phyloP scores from a whole-genome alignment of 2,329 filamentous ascomycete species.

The Alternaria alternata region DNA sequence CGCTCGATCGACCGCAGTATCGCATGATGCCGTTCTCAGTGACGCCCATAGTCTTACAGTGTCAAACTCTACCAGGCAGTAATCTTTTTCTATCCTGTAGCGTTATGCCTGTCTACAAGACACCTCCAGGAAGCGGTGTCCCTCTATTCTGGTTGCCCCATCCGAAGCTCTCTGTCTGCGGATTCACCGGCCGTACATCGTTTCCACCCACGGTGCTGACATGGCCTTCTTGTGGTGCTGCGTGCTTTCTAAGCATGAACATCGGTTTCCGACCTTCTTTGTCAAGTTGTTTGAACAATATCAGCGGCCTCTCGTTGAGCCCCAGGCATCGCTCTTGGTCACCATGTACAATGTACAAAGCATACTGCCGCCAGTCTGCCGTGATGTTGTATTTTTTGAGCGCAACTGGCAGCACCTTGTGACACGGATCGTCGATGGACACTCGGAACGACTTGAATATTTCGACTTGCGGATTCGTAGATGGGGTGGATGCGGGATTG shows the following conservation, averaged over 20 bases:
- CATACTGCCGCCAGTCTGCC: conserved; percentile 96
- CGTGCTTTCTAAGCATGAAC: conserved; percentile 89
- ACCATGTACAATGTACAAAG: conserved; percentile 98
- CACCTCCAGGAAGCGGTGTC: conserved; percentile 36
- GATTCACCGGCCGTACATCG: conserved; percentile 36
- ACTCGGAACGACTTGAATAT: conserved; percentile 99
- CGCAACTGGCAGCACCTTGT: conserved; percentile 94
- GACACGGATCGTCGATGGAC: conserved; percentile 96
- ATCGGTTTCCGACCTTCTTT: conserved; percentile 98
- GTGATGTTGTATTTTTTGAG: conserved; percentile 99
- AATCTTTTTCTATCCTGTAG: not conserved
- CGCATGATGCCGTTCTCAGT: not conserved
- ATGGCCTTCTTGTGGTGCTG: conserved; percentile 61
- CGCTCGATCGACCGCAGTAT: not conserved
- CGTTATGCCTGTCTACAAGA: conserved; percentile 20
- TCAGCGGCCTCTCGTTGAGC: conserved; percentile 90
- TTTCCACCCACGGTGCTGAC: conserved; percentile 51
- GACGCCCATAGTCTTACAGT: conserved; percentile 10
- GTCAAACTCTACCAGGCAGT: conserved; percentile 1
- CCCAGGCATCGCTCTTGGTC: conserved; percentile 94
- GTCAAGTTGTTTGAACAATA: conserved; percentile 96
- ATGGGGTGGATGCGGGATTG: conserved; percentile 33
- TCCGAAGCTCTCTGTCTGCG: conserved; percentile 29
- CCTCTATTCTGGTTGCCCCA: conserved; percentile 36
- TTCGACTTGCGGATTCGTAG: conserved; percentile 71